Conservation (phyloP, 73 alveolate species). For the Blepharisma stoltei region DNA sequence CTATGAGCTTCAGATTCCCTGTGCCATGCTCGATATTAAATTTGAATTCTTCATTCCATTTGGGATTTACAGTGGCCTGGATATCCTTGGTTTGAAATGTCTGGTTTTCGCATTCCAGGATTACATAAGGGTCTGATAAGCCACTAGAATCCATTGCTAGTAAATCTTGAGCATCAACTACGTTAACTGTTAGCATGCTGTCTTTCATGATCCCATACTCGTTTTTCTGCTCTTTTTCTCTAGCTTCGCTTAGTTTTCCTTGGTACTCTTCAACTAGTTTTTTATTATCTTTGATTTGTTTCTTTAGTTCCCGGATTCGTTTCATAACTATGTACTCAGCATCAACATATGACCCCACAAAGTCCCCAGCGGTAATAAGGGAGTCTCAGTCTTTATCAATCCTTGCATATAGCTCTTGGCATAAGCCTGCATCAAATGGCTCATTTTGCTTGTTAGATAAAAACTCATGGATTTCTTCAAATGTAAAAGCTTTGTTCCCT, state of each 20-base stretch:
- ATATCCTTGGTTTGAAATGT: constrained; percentile 46
- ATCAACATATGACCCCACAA: background rate
- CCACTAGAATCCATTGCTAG: constrained; percentile 56
- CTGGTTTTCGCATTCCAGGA: constrained; percentile 54
- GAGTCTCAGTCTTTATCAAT: constrained; percentile 2
- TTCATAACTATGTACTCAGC: background rate
- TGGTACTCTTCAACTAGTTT: background rate
- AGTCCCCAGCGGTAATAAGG: background rate
- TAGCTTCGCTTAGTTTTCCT: constrained; percentile 12
- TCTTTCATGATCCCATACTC: constrained; percentile 70
- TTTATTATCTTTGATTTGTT: background rate
- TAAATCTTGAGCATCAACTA: constrained; percentile 57
- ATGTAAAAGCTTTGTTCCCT: background rate
- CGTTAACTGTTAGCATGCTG: constrained; percentile 46
- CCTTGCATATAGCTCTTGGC: background rate
- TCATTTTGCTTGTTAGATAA: background rate
- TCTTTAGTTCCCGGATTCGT: background rate
- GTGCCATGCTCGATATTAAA: constrained; percentile 48
- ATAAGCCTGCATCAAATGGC: background rate
- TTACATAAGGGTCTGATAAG: constrained; percentile 55
- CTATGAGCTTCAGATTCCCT: constrained; percentile 42
- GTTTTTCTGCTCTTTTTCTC: constrained; percentile 41
- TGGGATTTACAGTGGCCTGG: constrained; percentile 46
- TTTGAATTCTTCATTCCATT: constrained; percentile 65
- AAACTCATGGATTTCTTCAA: constrained; percentile 1